Base-by-base conservation (phyloP, 768 basidiomycete genomes). In the Goffeauzyma gilvescens region DNA sequence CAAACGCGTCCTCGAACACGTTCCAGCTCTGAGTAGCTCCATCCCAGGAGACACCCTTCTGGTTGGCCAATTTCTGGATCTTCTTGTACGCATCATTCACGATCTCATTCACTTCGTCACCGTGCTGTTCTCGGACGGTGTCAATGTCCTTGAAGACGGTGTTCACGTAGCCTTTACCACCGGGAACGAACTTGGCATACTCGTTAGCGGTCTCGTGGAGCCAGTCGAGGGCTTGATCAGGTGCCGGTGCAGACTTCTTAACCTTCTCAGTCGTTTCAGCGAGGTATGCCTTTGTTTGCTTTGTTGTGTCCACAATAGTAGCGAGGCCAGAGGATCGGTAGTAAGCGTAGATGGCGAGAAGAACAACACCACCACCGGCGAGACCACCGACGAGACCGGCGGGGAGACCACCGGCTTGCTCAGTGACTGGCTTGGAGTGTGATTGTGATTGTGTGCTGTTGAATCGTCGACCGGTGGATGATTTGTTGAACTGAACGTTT, bases 101-200 rank as follows among this genome's bases (percentile, higher is more conserved):
- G 36, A 48, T 48, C 32, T 40, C 35, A 32, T 48, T 38, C 22
- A 48, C 46, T 43, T 24, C 37, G 13, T 45, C 44, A 20, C 41
- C 41, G 37, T 42, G 41, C 32, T 48, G 42, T 6, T 14, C 18
- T 37, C 41, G 33, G 32, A 48, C 21, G 8, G 25, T 31, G 30
- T 48, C 46, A 23, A 48, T 33, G 30, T 48, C 46, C 35, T 42
- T 41, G 38, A 42, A 42, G 21, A 35, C 41, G 35, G 38, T 24
- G 21, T 48, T 41, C 6, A 42, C 41, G 41, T 42, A 43, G 7
- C 26, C 9, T 12, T 38, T 38, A 40, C 35, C 46, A 41, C 41
- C 41, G 36, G 41, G 41, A 23, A 48, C 14, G 24, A 43, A 48
- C 3, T 28, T 37, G 31, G 41, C 46, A 33, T 41, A 41, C 10